A percentile compares a stretch with the other conserved stretches of the same genome.
phyloP scores from a whole-genome alignment of 2,329 filamentous ascomycete species.

The Knufia petricola region DNA sequence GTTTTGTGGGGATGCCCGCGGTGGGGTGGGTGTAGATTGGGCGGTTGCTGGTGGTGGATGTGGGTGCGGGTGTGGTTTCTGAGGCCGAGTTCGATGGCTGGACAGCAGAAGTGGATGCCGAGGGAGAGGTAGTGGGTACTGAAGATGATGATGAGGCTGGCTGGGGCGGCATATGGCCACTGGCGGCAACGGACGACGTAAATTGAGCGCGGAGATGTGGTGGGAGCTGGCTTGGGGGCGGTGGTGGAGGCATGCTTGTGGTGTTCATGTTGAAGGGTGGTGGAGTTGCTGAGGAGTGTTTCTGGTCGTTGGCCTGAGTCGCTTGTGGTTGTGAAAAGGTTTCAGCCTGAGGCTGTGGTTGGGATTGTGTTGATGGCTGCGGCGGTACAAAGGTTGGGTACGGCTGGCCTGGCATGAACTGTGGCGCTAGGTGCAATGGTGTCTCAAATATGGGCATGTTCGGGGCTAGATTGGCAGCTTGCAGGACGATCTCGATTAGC shows the following conservation, averaged over 20 bases:
- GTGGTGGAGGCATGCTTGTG: not conserved
- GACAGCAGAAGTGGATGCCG: not conserved
- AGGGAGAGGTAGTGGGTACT: not conserved
- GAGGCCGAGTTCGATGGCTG: not conserved
- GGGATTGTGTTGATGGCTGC: not conserved
- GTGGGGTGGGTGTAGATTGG: slow-evolving; percentile 15
- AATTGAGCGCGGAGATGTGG: slow-evolving; percentile 11
- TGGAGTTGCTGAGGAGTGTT: slow-evolving; percentile 9
- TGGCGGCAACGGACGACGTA: not conserved
- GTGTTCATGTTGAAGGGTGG: not conserved
- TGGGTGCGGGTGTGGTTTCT: not conserved
- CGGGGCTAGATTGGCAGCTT: slow-evolving; percentile 21
- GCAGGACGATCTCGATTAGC: slow-evolving; percentile 18
- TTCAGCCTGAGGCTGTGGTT: slow-evolving; percentile 12
- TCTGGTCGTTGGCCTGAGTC: not conserved
- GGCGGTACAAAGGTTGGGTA: not conserved
- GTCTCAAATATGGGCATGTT: slow-evolving; percentile 21
- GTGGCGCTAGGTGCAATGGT: slow-evolving; percentile 10
- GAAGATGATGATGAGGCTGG: not conserved
- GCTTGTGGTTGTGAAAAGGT: not conserved
- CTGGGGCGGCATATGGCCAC: not conserved
- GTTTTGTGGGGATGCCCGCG: slow-evolving; percentile 2
- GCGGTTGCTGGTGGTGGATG: slow-evolving; percentile 8
- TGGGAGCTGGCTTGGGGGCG: slow-evolving; percentile 5
- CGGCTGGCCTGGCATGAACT: not conserved